A percentile compares a stretch with the other conserved stretches of the same genome.
Conservation (phyloP, 371 early-diverging fungal genomes). For the Umbelopsis sp. region DNA sequence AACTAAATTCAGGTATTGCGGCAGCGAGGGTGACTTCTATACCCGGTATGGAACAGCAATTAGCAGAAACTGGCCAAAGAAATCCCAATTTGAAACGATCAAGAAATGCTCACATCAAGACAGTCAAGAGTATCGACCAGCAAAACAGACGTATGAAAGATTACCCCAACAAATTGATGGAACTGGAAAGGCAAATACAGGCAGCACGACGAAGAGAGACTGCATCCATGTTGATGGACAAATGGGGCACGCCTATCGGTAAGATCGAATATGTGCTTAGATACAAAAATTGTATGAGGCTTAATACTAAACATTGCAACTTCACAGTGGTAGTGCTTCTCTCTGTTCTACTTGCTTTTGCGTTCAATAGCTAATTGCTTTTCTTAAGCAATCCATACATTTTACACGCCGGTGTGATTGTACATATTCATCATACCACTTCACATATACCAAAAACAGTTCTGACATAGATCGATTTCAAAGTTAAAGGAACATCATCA, state of each 20-base stretch:
- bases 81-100: conserved; percentile 6
- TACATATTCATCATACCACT: neutral
- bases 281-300: neutral
- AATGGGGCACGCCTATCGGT: conserved; percentile 9
- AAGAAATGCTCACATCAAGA: conserved; percentile 2
- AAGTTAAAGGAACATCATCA: no score
- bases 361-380: neutral
- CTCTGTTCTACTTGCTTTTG: neutral
- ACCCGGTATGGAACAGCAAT: conserved; percentile 6
- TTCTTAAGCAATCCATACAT: neutral
- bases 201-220: conserved; percentile 13
- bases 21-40: neutral
- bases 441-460: no score
- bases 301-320: neutral
- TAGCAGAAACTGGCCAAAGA: neutral
- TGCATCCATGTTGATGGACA: conserved; percentile 6
- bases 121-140: conserved; percentile 9
- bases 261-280: neutral
- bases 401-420: neutral
- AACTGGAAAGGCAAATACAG: conserved; percentile 1
- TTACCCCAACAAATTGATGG: neutral
- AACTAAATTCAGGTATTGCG: conserved; percentile 2
- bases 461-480: no score
- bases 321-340: conserved; percentile 4
- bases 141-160: conserved; percentile 13